phyloP scores from a whole-genome alignment of 2,329 filamentous ascomycete genomes.

The Chrysosporium queenslandicum region DNA sequence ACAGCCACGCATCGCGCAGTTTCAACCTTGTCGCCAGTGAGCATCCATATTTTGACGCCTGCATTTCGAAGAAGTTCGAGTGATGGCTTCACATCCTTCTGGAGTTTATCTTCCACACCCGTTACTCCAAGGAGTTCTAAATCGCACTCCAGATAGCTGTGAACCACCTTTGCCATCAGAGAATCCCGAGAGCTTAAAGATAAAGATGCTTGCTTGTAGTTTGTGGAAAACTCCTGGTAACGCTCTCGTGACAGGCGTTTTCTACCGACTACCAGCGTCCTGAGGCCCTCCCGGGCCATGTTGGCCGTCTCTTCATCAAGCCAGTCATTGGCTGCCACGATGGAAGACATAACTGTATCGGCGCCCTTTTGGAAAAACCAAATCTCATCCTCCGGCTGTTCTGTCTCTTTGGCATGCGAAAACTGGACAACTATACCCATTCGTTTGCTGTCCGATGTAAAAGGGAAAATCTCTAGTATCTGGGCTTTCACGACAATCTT shows the following conservation, averaged over 20 bases:
- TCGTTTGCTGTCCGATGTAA: constrained; percentile 93
- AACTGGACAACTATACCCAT: constrained; percentile 98
- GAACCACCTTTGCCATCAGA: constrained; percentile 69
- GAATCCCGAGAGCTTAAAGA: constrained; percentile 69
- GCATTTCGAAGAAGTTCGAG: constrained; percentile 91
- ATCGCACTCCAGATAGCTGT: constrained; percentile 72
- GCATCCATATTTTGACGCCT: constrained; percentile 99
- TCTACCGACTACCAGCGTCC: constrained; percentile 89
- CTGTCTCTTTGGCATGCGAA: constrained; percentile 45
- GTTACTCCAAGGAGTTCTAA: constrained; percentile 94
- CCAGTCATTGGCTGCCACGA: constrained; percentile 95
- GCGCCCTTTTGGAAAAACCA: constrained; percentile 99
- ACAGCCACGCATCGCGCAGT: constrained; percentile 94
- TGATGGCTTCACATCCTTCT: constrained; percentile 89
- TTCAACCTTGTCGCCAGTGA: constrained; percentile 97
- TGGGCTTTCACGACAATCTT: constrained; percentile 70
- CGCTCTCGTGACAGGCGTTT: constrained; percentile 69
- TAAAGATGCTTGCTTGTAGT: constrained; percentile 69
- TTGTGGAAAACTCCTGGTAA: constrained; percentile 67
- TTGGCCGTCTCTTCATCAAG: constrained; percentile 98
- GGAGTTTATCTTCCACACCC: constrained; percentile 92
- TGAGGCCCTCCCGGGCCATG: constrained; percentile 92
- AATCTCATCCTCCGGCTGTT: constrained; percentile 60
- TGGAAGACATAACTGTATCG: constrained; percentile 94
- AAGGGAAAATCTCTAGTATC: constrained; percentile 91